phyloP scores from a whole-genome alignment of 768 basidiomycete genomes.

The Leccinum fibrillosum region DNA sequence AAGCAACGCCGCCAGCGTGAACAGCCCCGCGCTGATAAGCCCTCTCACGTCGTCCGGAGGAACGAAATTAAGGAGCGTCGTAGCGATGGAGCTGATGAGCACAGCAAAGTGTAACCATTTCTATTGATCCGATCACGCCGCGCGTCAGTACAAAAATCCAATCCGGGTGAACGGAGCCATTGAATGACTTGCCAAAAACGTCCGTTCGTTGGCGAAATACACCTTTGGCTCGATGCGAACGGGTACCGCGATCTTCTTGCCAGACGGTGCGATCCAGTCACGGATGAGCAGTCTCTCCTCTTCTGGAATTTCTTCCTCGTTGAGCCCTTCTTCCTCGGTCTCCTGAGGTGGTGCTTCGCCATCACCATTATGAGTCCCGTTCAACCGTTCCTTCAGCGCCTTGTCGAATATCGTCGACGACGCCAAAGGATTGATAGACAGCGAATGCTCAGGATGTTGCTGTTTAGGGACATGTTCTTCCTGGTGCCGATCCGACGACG shows the following conservation, averaged over 20 bases:
- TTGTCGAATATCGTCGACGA: constrained; percentile 83
- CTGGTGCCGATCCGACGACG: constrained; percentile 34
- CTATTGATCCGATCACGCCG: constrained; percentile 35
- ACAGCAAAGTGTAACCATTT: constrained; percentile 90
- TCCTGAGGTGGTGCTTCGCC: constrained; percentile 15
- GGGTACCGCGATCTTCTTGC: constrained; percentile 89
- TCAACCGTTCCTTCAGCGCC: constrained; percentile 67
- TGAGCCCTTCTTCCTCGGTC: constrained; percentile 34
- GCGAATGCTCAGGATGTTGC: constrained; percentile 20
- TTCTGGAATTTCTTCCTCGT: constrained; percentile 34
- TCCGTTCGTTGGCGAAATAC: constrained; percentile 94
- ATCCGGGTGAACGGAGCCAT: neutral
- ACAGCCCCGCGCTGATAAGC: constrained; percentile 81
- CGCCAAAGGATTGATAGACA: constrained; percentile 86
- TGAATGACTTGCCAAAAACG: constrained; percentile 71
- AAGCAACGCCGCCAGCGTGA: constrained; percentile 86
- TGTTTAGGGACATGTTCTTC: constrained; percentile 20
- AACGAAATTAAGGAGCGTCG: constrained; percentile 85
- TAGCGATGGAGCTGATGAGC: constrained; percentile 85
- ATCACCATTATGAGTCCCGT: constrained; percentile 30
- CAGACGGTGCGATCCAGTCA: constrained; percentile 74
- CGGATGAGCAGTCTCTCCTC: constrained; percentile 60
- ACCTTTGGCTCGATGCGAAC: constrained; percentile 98
- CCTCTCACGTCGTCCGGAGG: constrained; percentile 69
- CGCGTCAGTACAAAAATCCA: neutral